Evolutionary conservation across 2,329 filamentous ascomycete species (phyloP).

Genomic region (Sclerotiophoma versabilis): DNA sequence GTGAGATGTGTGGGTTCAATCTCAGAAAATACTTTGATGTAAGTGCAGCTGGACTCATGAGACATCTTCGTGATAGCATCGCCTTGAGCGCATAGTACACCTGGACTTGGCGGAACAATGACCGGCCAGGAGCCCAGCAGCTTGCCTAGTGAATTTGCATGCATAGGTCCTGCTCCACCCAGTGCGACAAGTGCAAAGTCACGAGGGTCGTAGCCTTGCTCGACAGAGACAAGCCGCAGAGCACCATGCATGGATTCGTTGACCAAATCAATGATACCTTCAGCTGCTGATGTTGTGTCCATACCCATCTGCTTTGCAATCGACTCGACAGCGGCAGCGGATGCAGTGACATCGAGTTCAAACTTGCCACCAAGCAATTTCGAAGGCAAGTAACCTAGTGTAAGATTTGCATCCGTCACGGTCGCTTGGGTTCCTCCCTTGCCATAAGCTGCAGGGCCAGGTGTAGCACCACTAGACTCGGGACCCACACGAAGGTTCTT

Average conservation of each 20-base stretch:
- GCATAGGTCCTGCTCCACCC: slow-evolving; percentile 60
- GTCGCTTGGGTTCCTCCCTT: slow-evolving; percentile 57
- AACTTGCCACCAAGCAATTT: slow-evolving; percentile 57
- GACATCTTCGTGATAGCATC: slow-evolving; percentile 60
- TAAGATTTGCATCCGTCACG: slow-evolving; percentile 59
- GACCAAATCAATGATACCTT: slow-evolving; percentile 58
- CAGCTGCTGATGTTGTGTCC: slow-evolving; percentile 52
- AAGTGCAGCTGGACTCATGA: slow-evolving; percentile 56
- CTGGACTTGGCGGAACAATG: slow-evolving; percentile 60
- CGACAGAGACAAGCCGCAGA: slow-evolving; percentile 59
- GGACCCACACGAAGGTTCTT: slow-evolving; percentile 59
- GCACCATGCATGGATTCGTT: slow-evolving; percentile 62
- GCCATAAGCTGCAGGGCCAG: slow-evolving; percentile 59
- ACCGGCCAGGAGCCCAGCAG: slow-evolving; percentile 60
- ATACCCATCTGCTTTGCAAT: slow-evolving; percentile 58
- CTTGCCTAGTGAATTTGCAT: slow-evolving; percentile 59
- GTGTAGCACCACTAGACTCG: slow-evolving; percentile 58
- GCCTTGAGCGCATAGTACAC: slow-evolving; percentile 59
- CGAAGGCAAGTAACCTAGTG: slow-evolving; percentile 57
- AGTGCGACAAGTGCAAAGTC: slow-evolving; percentile 61
- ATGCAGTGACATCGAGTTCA: slow-evolving; percentile 53
- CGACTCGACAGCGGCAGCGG: slow-evolving; percentile 51
- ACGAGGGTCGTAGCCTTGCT: slow-evolving; percentile 60
- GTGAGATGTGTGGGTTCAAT: slow-evolving; percentile 47
- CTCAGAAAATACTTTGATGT: slow-evolving; percentile 52